Evolutionary conservation across 768 basidiomycete species (phyloP).

Genomic region (Hygrocybe coccinea): DNA sequence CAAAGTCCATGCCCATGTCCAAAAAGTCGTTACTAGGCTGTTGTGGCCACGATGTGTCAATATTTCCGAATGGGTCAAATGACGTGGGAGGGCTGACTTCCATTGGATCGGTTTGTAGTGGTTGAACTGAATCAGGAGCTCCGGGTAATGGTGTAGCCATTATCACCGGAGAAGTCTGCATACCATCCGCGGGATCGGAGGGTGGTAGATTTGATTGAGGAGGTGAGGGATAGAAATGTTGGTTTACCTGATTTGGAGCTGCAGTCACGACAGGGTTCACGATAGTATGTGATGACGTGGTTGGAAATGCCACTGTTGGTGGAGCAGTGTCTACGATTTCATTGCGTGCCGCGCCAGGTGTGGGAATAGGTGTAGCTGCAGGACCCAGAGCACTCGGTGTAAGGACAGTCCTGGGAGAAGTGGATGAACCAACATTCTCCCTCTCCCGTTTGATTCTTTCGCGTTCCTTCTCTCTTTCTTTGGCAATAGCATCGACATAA

Average conservation of each 20-base stretch:
- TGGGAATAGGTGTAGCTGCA: not conserved
- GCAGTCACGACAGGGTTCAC: constrained; percentile 13
- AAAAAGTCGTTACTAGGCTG: constrained; percentile 41
- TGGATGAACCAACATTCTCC: constrained; percentile 32
- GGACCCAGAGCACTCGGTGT: not conserved
- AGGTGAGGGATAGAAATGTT: constrained; percentile 55
- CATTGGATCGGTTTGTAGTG: constrained; percentile 8
- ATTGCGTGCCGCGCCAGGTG: not conserved
- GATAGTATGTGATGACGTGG: not conserved
- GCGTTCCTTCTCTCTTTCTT: constrained; percentile 73
- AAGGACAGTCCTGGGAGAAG: not conserved
- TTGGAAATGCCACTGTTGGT: not conserved
- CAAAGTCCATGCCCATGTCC: constrained; percentile 34
- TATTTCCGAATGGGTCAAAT: constrained; percentile 43
- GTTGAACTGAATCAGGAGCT: constrained; percentile 3
- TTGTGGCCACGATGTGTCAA: constrained; percentile 40
- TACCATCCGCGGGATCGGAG: constrained; percentile 12
- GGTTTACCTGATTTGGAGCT: constrained; percentile 10
- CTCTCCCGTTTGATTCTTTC: constrained; percentile 67
- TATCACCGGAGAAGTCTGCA: constrained; percentile 17
- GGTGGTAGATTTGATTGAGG: constrained; percentile 43
- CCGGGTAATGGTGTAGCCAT: constrained; percentile 6
- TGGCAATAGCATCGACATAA: constrained; percentile 71
- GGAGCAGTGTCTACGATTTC: not conserved
- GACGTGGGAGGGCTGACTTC: constrained; percentile 19